Evolutionary conservation across 805 yeast genomes (phyloP), one percentile per base, ranked within the genome.

Genomic region (Saturnispora hagleri): DNA sequence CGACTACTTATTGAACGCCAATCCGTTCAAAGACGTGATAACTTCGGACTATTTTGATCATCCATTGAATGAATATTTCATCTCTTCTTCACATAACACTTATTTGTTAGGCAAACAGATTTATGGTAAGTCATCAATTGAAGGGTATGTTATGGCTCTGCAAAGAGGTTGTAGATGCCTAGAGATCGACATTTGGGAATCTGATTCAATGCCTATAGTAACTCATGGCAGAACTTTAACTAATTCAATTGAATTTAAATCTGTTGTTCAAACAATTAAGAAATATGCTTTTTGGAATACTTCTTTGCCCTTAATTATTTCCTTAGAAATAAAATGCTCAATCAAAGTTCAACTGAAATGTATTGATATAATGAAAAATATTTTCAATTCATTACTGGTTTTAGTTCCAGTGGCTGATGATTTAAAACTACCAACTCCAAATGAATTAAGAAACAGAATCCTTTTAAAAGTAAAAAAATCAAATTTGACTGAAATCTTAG

Each of bases 131-230:
- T 84, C 97, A 0, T 88, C 97, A 0, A 81, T 89, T 2, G 97
- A 91, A 62, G 95, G 95, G 0, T 93, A 93, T 59, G 81, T 89
- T 17, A 78, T 85, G 48, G 93, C 88, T 0, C 69, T 93, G 47
- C 97, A 89, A 63, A 77, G 89, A 51, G 98, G 99, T 1, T 93
- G 98, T 60, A 73, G 97, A 44, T 90, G 97, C 56, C 74, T 93
- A n/a, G 99, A 93, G 62, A 81, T 93, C 41, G 99, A 93, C 66
- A 74, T 93, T 20, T 93, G 99, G 99, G 96, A 91, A 69, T 86
- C 69, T 4, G 45, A 36, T 9, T 67, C 63, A 13, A 90, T 84
- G 0, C 99, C 99, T 0, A 78, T 87, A 0, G 97, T 93, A 0
- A 84, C 86, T 28, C 99, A 93, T 66, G 99, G 99, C 0, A 70